Evolutionary conservation across 805 yeast genomes (phyloP), one percentile per base, ranked within the genome.

Genomic region (Ogataea parapolymorpha): DNA sequence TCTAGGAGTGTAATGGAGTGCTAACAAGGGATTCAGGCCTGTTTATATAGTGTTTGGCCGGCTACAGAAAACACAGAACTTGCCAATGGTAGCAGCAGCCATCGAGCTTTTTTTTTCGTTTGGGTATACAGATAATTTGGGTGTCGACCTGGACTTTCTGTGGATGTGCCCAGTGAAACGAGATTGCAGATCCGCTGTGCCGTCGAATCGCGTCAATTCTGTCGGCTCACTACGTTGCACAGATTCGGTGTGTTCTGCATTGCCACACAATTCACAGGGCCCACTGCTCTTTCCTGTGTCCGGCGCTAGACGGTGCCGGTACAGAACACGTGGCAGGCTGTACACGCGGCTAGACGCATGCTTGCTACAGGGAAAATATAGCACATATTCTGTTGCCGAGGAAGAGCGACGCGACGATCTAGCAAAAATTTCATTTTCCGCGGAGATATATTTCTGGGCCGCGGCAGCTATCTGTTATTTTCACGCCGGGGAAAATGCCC

Each of bases 11-110:
- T 13, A 18, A 15, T 28, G 37, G 22, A 4, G 18, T 6, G 20
- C 25, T 20, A 7, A 15, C 32, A 32, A 9, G 29, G 31, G 34
- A 12, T 8, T 17, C 15, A 6, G 25, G 17, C 26, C 26, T 13
- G 20, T 16, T 29, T 24, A 37, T 37, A 30, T 37, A 30, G 13
- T 7, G 14, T 18, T 13, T 15, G 12, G n/a, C 13, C 30, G 2
- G 17, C 37, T 26, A 32, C 42, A 39, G 42, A 39, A 39, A 20
- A 24, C 26, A 25, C 27, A 25, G 27, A 25, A 25, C 27, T 25
- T 25, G 27, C 27, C 6, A 25, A 9, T 25, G 27, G 27, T 25
- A 10, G 27, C 27, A 25, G 27, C 27, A 25, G 27, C n/a, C 14
- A 5, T 25, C 14, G 13, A 11, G 14, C 27, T 5, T 6, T 11